Conservation (phyloP, 1,284 basidiomycete genomes). For the Ceratorhiza oryzae-sativae region DNA sequence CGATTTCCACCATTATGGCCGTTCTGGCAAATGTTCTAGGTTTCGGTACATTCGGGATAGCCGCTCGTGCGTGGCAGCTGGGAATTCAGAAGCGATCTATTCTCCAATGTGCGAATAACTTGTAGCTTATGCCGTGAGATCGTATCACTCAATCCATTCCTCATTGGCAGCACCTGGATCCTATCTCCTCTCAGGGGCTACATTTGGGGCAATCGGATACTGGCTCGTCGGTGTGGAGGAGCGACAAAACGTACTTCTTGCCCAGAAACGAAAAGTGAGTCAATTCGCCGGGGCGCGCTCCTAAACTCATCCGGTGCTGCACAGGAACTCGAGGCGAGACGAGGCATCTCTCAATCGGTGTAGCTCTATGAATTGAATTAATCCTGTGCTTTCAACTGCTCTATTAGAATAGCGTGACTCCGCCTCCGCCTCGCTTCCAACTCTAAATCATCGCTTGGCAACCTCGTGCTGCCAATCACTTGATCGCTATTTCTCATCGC, state of each 20-base stretch:
- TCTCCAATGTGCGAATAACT: slow-evolving; percentile 48
- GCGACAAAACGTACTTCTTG: slow-evolving; percentile 39
- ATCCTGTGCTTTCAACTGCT: not conserved
- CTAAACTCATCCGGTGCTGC: not conserved
- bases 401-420: too few species aligned
- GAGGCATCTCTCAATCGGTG: too few species aligned
- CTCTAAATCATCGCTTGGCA: not conserved
- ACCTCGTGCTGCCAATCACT: not conserved
- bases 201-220: slow-evolving; percentile 41
- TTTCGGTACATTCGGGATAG: slow-evolving; percentile 53
- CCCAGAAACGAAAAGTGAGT: slow-evolving; percentile 40
- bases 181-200: slow-evolving; percentile 36
- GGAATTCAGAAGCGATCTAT: slow-evolving; percentile 52
- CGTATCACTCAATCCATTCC: not conserved
- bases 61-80: slow-evolving; percentile 52
- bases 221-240: slow-evolving; percentile 39
- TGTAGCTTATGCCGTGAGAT: not conserved
- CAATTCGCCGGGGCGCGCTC: too few species aligned
- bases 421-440: not conserved
- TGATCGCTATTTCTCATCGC: not conserved
- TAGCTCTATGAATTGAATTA: not conserved
- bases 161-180: slow-evolving; percentile 32
- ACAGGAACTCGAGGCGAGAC: slow-evolving; percentile 26
- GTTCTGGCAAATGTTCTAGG: slow-evolving; percentile 52
- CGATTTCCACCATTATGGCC: slow-evolving; percentile 46